These are phyloP conservation scores for Orbilia oligospora DNA, from an alignment of 2,329 filamentous ascomycete species.

Conservation along the genomic window DNA sequence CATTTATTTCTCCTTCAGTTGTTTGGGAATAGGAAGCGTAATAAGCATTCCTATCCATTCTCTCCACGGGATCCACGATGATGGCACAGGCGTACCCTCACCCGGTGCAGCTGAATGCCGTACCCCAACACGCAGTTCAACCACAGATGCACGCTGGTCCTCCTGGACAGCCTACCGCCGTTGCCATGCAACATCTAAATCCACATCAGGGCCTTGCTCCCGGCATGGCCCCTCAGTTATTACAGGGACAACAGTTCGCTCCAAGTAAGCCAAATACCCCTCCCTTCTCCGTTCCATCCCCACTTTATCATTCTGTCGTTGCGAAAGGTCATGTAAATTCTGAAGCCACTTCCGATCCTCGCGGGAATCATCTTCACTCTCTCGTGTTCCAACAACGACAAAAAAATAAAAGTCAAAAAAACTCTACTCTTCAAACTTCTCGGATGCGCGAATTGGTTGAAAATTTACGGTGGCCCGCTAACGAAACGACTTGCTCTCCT, in stretches of 20 bases:
- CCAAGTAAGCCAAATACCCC: conserved; percentile 44
- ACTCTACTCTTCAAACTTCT: conserved; percentile 41
- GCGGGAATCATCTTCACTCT: conserved; percentile 28
- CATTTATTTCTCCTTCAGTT: conserved; percentile 35
- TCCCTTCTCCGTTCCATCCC: not conserved
- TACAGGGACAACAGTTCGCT: conserved; percentile 47
- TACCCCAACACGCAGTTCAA: conserved; percentile 64
- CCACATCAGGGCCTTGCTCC: conserved; percentile 61
- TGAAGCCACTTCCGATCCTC: conserved; percentile 39
- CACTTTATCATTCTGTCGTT: conserved; percentile 30
- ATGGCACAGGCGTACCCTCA: conserved; percentile 63
- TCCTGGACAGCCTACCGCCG: conserved; percentile 63
- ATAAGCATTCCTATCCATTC: conserved; percentile 49
- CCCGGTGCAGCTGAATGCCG: conserved; percentile 63
- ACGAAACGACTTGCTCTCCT: conserved; percentile 37
- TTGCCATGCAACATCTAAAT: conserved; percentile 64
- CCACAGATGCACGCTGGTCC: conserved; percentile 64
- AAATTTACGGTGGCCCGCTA: conserved; percentile 58
- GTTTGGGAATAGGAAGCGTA: conserved; percentile 59
- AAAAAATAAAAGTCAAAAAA: conserved; percentile 25
- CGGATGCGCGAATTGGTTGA: conserved; percentile 58
- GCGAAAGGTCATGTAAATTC: conserved; percentile 57
- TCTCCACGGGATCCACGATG: conserved; percentile 61
- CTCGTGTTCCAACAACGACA: conserved; percentile 30
- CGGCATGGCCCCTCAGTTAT: conserved; percentile 55